A percentile compares a stretch with the other conserved stretches of the same genome.
Conservation (phyloP, 352 stramenopile species). For the Peronosclerospora sorghi region DNA sequence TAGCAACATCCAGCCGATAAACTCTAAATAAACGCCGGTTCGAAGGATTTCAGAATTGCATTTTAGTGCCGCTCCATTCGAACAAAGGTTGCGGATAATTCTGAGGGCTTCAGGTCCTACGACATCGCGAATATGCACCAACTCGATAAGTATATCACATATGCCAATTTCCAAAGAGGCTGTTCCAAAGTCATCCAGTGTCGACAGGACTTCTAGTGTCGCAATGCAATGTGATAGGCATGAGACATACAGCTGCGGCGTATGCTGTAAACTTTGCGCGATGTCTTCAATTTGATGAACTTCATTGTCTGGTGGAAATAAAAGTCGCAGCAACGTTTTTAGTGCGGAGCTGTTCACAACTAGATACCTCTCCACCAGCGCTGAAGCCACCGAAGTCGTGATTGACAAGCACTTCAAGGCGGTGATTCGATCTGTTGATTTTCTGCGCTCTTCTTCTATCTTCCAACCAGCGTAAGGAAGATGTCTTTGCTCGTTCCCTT, state of each 20-base stretch:
- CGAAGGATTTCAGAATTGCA: constrained; percentile 58
- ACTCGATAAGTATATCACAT: constrained; percentile 70
- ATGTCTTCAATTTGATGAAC: constrained; percentile 52
- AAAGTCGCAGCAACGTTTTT: constrained; percentile 61
- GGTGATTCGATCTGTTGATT: constrained; percentile 42
- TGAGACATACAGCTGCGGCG: constrained; percentile 48
- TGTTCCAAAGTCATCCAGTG: constrained; percentile 39
- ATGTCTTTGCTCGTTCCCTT: constrained; percentile 21
- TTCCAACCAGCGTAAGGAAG: constrained; percentile 51
- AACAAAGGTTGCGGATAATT: constrained; percentile 62
- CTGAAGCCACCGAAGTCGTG: constrained; percentile 37
- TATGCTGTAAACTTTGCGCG: constrained; percentile 38
- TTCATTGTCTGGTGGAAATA: constrained; percentile 72
- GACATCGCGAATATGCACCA: constrained; percentile 47
- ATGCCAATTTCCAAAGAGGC: constrained; percentile 45
- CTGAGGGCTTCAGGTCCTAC: constrained; percentile 39
- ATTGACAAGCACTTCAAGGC: constrained; percentile 59
- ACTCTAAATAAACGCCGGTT: constrained; percentile 63
- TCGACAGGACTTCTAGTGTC: constrained; percentile 45
- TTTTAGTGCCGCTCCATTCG: constrained; percentile 28
- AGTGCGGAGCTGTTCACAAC: constrained; percentile 40
- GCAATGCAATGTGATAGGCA: constrained; percentile 49
- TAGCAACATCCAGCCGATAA: constrained; percentile 63
- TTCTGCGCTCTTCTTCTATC: constrained; percentile 31
- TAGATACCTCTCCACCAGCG: constrained; percentile 48